Percentiles rank a stretch among this genome's conserved stretches.
Evolutionary conservation across 371 early-diverging fungal genomes (phyloP).

Genomic region (Rhizomucor miehei): DNA sequence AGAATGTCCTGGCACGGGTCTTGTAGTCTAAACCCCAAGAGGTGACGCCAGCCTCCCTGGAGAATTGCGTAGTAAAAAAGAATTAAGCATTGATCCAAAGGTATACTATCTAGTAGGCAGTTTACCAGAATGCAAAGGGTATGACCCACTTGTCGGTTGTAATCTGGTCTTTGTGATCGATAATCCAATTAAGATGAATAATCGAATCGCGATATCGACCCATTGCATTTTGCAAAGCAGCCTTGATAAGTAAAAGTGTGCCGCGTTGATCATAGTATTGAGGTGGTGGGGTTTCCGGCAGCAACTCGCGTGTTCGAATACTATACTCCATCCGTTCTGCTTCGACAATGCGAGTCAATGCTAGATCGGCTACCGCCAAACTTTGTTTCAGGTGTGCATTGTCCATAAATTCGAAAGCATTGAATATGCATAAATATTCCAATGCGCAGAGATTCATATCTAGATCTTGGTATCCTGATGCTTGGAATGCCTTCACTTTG

Average conservation of each 20-base stretch:
- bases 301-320: constrained; percentile 39
- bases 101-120: not conserved
- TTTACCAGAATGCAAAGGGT: constrained; percentile 61
- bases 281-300: constrained; percentile 44
- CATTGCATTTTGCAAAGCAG: constrained; percentile 37
- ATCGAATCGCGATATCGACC: constrained; percentile 36
- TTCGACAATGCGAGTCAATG: constrained; percentile 35
- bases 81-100: not conserved
- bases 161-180: constrained; percentile 53
- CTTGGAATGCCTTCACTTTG: constrained; percentile 53
- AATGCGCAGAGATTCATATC: constrained; percentile 53
- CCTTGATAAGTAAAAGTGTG: constrained; percentile 37
- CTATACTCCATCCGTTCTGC: constrained; percentile 44
- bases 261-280: constrained; percentile 47
- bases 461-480: constrained; percentile 51
- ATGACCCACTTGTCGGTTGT: constrained; percentile 54
- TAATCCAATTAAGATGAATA: constrained; percentile 58
- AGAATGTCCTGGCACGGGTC: constrained; percentile 32
- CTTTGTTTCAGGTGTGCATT: constrained; percentile 32
- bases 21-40: constrained; percentile 48
- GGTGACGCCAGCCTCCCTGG: constrained; percentile 47
- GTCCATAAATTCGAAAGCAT: constrained; percentile 59
- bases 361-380: constrained; percentile 33
- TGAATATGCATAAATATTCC: constrained; percentile 57
- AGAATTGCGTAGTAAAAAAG: not conserved